phyloP scores from a whole-genome alignment of 306 rosid genomes.

The Pyrus bretschneideri region DNA sequence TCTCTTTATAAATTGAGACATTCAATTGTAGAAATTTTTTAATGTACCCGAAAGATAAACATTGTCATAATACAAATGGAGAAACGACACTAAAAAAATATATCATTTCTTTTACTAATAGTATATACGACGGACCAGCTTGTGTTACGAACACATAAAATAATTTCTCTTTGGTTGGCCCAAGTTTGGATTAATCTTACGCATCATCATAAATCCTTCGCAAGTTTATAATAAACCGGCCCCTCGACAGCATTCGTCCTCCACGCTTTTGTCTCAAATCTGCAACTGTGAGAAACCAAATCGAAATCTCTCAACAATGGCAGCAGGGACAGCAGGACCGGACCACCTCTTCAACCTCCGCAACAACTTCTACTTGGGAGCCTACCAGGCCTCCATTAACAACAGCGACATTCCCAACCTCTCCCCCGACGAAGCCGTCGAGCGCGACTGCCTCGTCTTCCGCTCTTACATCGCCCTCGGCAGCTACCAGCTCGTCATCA shows the following conservation, averaged over 20 bases:
- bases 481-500: conserved; percentile 65
- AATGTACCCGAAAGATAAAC: rapidly evolving
- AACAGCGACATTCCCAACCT: conserved; percentile 64
- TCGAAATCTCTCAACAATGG: conserved; percentile 16
- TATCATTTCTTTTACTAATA: too few species aligned
- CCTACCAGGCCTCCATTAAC: conserved; percentile 88
- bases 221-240: not conserved
- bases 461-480: conserved; percentile 93
- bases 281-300: not conserved
- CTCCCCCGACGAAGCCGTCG: conserved; percentile 67
- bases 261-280: conserved; percentile 5
- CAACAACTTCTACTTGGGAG: conserved; percentile 87
- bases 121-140: too few species aligned
- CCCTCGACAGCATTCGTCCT: not conserved
- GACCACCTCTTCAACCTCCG: conserved; percentile 79
- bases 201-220: not conserved
- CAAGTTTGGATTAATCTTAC: not conserved
- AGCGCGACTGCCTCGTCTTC: conserved; percentile 69
- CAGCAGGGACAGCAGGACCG: conserved; percentile 52
- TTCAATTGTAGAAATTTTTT: too few species aligned
- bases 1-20: too few species aligned
- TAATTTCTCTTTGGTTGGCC: too few species aligned
- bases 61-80: too few species aligned
- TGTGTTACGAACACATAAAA: too few species aligned
- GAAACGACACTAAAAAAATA: too few species aligned